Evolutionary conservation across 345 rosid genomes (phyloP).

Genomic region (Corchorus olitorius): DNA sequence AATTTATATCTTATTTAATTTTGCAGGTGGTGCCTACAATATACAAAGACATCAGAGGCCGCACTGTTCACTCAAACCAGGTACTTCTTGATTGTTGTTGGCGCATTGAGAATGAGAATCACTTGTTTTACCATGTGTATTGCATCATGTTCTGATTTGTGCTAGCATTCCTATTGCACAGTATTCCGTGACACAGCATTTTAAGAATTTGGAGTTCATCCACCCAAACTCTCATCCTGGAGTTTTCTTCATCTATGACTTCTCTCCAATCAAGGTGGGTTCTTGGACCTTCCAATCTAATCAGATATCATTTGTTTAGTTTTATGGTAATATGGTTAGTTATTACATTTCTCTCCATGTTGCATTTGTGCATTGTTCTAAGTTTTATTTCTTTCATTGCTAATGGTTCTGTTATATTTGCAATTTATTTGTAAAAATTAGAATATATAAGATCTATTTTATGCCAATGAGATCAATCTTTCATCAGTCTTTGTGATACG

Average conservation of each 20-base stretch:
- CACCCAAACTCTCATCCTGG: conserved; percentile 55
- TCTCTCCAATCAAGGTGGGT: conserved; percentile 87
- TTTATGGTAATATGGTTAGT: not conserved
- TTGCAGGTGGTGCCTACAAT: conserved; percentile 88
- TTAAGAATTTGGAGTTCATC: conserved; percentile 53
- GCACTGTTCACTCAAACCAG: conserved; percentile 76
- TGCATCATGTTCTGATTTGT: conserved; percentile 17
- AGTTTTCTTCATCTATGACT: conserved; percentile 88
- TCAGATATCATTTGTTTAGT: conserved; percentile 1
- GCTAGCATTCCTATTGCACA: conserved; percentile 25
- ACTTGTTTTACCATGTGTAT: conserved; percentile 14
- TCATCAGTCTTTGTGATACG: too few species aligned
- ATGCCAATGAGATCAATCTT: not conserved
- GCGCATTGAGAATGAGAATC: not conserved
- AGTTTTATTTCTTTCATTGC: not conserved
- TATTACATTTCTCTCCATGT: not conserved
- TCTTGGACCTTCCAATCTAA: conserved; percentile 2
- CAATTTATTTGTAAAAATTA: not conserved
- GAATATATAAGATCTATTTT: not conserved
- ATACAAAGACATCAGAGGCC: conserved; percentile 67
- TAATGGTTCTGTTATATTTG: not conserved
- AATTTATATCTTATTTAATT: conserved; percentile 17
- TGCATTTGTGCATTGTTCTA: not conserved
- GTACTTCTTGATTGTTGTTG: conserved; percentile 28
- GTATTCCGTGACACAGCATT: conserved; percentile 94